A percentile compares a stretch with the other conserved stretches of the same genome.
These are phyloP conservation scores for Discostella stelligeroides DNA, from an alignment of 108 stramenopile species.

Conservation along the genomic window DNA sequence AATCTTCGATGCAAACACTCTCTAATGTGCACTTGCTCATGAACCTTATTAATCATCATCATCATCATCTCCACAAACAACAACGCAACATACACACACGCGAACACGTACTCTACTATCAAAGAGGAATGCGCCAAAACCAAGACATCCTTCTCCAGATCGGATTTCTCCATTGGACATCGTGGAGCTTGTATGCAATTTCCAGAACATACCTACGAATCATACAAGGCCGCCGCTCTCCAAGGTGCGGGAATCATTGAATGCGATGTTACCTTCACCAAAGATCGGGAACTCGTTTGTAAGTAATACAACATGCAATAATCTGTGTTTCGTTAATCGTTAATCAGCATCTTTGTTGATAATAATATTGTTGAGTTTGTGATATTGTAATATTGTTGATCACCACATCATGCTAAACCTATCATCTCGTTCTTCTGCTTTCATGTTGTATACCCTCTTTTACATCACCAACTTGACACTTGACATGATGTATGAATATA, in stretches of 20 bases:
- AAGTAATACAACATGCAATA: too few relatives aligned
- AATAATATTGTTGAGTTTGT: too few relatives aligned
- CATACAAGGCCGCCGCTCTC: slow-evolving; percentile 55
- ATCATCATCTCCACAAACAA: neutral
- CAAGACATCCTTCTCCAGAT: slow-evolving; percentile 27
- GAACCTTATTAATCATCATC: too few relatives aligned
- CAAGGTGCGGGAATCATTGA: slow-evolving; percentile 77
- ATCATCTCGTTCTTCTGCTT: too few relatives aligned
- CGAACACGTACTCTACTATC: neutral
- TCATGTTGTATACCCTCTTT: neutral
- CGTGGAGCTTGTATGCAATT: slow-evolving; percentile 71
- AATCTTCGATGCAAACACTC: too few relatives aligned
- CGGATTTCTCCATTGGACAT: slow-evolving; percentile 76
- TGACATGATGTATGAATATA: too few relatives aligned
- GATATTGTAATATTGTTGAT: too few relatives aligned
- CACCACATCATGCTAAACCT: too few relatives aligned
- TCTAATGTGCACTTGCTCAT: too few relatives aligned
- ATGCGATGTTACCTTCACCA: slow-evolving; percentile 84
- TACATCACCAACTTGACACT: too few relatives aligned
- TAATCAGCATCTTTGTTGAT: too few relatives aligned
- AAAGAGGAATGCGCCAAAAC: slow-evolving; percentile 51
- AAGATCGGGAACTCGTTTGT: slow-evolving; percentile 67
- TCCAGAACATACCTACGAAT: slow-evolving; percentile 65
- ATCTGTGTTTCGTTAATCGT: too few relatives aligned
- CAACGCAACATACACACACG: neutral